phyloP scores from a whole-genome alignment of 441 rosid genomes.

The Kokia cookei region DNA sequence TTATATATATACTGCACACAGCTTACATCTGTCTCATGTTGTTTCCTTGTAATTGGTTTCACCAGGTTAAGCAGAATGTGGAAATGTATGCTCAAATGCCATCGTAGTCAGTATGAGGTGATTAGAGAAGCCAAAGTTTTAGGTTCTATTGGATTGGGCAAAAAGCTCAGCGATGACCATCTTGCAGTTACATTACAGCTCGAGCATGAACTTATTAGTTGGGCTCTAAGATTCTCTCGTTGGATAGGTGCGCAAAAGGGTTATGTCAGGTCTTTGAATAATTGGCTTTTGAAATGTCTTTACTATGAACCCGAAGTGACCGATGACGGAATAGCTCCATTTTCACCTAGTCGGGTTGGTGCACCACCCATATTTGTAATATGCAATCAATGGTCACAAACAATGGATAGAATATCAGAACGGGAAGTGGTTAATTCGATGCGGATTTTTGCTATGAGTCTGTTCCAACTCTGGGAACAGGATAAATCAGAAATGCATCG shows the following conservation, averaged over 20 bases:
- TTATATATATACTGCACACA: neutral
- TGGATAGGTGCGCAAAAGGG: constrained; percentile 83
- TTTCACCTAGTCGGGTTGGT: constrained; percentile 91
- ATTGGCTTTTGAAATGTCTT: constrained; percentile 80
- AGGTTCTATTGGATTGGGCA: constrained; percentile 53
- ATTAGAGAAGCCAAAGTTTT: constrained; percentile 63
- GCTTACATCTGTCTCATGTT: neutral
- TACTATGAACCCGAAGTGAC: constrained; percentile 88
- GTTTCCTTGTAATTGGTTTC: neutral
- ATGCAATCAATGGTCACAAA: constrained; percentile 93
- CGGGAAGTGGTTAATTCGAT: constrained; percentile 78
- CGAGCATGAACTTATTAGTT: constrained; percentile 68
- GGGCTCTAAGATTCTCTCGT: constrained; percentile 64
- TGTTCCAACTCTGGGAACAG: constrained; percentile 76
- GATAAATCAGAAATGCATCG: constrained; percentile 53
- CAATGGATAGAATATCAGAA: constrained; percentile 71
- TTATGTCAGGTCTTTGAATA: constrained; percentile 68
- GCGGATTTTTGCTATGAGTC: constrained; percentile 53
- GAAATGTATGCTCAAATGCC: constrained; percentile 88
- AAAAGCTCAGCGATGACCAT: constrained; percentile 58
- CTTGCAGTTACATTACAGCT: constrained; percentile 61
- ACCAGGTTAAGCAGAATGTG: constrained; percentile 87
- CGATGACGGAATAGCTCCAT: constrained; percentile 74
- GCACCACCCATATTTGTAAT: constrained; percentile 90
- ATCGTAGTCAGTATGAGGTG: constrained; percentile 68